phyloP scores from a whole-genome alignment of 176 grass and related monocot species.

The Urochloa ruziziensis region DNA sequence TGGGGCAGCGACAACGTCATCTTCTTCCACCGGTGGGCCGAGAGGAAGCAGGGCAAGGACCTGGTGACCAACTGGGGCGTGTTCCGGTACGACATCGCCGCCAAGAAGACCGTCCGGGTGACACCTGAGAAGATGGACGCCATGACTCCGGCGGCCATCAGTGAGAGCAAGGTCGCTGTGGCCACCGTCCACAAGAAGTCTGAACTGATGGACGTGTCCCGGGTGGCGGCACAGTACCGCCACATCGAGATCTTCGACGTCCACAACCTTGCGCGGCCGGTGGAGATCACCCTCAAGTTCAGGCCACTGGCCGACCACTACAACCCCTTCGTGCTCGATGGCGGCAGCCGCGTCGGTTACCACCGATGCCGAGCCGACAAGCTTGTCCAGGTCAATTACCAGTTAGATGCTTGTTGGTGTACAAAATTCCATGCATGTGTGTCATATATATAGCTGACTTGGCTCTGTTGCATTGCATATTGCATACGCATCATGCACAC shows the following conservation, averaged over 20 bases:
- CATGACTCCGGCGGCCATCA: conserved; percentile 47
- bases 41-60: too few species aligned
- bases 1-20: conserved; percentile 48
- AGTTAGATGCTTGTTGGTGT: too few species aligned
- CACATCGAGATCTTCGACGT: conserved; percentile 45
- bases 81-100: neutral
- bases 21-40: conserved; percentile 57
- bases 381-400: neutral
- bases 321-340: conserved; percentile 44
- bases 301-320: conserved; percentile 16
- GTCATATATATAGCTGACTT: too few species aligned
- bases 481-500: too few species aligned
- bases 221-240: conserved; percentile 21
- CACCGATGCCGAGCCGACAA: neutral
- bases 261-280: neutral
- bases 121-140: conserved; percentile 3
- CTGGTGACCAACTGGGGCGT: conserved; percentile 26
- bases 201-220: neutral
- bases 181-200: conserved; percentile 31
- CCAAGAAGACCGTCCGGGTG: neutral
- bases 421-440: too few species aligned
- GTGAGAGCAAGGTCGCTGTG: conserved; percentile 40
- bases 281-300: neutral
- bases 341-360: conserved; percentile 26
- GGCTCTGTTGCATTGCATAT: too few species aligned